Base-by-base conservation (phyloP, 1,284 basidiomycete genomes). In the Cutaneotrichosporon sp. region DNA sequence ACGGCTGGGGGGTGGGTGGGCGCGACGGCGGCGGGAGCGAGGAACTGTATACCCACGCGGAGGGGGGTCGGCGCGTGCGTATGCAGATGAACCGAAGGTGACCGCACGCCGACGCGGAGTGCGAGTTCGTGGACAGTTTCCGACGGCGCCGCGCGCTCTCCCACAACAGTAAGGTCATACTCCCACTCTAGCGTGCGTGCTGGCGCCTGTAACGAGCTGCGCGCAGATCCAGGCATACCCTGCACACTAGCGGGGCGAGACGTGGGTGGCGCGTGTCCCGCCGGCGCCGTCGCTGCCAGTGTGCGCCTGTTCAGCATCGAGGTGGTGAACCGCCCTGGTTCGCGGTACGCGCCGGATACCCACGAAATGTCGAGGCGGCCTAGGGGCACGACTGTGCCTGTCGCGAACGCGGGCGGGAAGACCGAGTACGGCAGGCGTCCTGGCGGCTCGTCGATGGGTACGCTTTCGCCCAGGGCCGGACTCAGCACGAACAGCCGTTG, bases 401-500 rank as follows among this genome's bases (percentile, higher is more conserved):
- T 83, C 1, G 79, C 64, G 64, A 81, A 80, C 3, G 70, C 62
- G 0, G 80, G 68, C 12, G 83, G 82, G 49, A 83, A 80, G 0
- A 79, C 59, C 0, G 81, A 70, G 21, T 51, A 34, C 0, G 55
- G 46, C 54, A 83, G 79, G 65, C 87, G 86, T 61, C 88, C 85
- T 2, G 88, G 84, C 48, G 87, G 83, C 77, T 90, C 83, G 20
- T 87, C 77, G 7, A 35, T n/a, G 33, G 45, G 26, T 20, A 20
- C 17, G 10, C 38, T 20, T 18, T 47, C 15, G 39, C 41, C 17
- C 39, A 65, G 54, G 30, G 75, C 79, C 0, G 87, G 86, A 0
- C 76, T 80, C 18, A 92, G 78, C 48, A 88, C 82, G 67, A 90
- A 93, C 42, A 92, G 80, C 63, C 89, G 90, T 68, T 92, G 90